Evolutionary conservation across 345 rosid genomes (phyloP).

Genomic region (Durio zibethinus): DNA sequence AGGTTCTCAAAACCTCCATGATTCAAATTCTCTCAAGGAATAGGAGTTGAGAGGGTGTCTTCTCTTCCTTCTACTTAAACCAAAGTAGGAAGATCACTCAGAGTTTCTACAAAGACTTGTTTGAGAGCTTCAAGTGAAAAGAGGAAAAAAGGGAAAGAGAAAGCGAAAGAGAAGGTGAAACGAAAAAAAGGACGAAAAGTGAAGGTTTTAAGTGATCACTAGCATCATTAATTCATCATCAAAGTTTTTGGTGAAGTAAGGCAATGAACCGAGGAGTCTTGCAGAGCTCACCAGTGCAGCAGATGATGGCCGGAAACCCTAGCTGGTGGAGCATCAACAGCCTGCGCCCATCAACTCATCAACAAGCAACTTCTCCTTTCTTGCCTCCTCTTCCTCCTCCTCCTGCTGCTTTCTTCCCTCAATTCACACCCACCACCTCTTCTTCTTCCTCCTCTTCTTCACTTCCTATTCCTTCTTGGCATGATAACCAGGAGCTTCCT

Average conservation of each 20-base stretch:
- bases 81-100: slow-evolving; percentile 39
- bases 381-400: slow-evolving; percentile 33
- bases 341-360: slow-evolving; percentile 43
- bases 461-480: slow-evolving; percentile 49
- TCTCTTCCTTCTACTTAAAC: slow-evolving; percentile 38
- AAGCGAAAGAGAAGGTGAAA: background rate
- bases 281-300: slow-evolving; percentile 78
- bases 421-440: slow-evolving; percentile 39
- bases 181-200: background rate
- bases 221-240: background rate
- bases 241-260: background rate
- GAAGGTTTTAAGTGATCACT: slow-evolving; percentile 7
- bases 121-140: slow-evolving; percentile 30
- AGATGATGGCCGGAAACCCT: slow-evolving; percentile 84
- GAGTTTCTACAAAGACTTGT: slow-evolving; percentile 48
- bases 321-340: slow-evolving; percentile 73
- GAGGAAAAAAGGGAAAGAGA: background rate
- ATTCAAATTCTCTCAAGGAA: slow-evolving; percentile 42
- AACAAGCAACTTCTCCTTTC: slow-evolving; percentile 35
- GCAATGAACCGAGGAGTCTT: slow-evolving; percentile 68
- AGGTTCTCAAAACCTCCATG: slow-evolving; percentile 45
- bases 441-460: slow-evolving; percentile 52
- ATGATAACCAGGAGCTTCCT: slow-evolving; percentile 65
- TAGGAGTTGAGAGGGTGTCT: slow-evolving; percentile 4
- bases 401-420: slow-evolving; percentile 38